These are phyloP conservation scores for Vitis vinifera DNA, from an alignment of 164 flowering plant species.

Conservation along the genomic window ASM3070453v1 NC_081820.1:27303001-27303500, in stretches of 20 bases:
- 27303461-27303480: constrained; percentile 50
- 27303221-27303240: constrained; percentile 73
- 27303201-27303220: constrained; percentile 76
- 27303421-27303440: constrained; percentile 71
- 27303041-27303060: constrained; percentile 66
- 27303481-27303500: constrained; percentile 59
- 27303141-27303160: constrained; percentile 59
- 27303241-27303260: constrained; percentile 71
- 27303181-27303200: constrained; percentile 74
- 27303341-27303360: constrained; percentile 77
- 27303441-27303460: constrained; percentile 72
- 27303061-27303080: constrained; percentile 63
- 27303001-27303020: constrained; percentile 52
- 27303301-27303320: constrained; percentile 66
- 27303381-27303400: constrained; percentile 75
- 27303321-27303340: constrained; percentile 62
- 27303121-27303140: constrained; percentile 68
- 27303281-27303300: constrained; percentile 68
- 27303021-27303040: constrained; percentile 60
- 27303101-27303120: constrained; percentile 78
- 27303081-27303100: constrained; percentile 69
- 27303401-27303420: constrained; percentile 62
- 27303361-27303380: constrained; percentile 73
- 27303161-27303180: constrained; percentile 64
- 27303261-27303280: constrained; percentile 70